Base-by-base conservation (phyloP, 371 early-diverging fungal genomes). In the Mucor circinelloides region DNA sequence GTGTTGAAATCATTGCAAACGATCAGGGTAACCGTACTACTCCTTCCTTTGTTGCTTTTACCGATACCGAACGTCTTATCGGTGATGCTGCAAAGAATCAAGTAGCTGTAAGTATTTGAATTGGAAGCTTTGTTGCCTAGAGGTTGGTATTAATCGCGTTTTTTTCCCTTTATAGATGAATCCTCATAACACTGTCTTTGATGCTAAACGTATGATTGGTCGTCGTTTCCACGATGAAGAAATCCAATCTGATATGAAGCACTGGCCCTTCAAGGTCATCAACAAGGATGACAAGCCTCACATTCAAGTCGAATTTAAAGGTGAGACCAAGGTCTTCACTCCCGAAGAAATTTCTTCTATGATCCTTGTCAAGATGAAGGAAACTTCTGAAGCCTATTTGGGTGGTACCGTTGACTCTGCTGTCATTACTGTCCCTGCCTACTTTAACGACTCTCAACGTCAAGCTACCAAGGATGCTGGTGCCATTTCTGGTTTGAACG, bases 391-490 rank as follows among this genome's bases (percentile, higher is more conserved):
- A 79, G 88, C 89, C 23, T 93, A 88, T 79, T 80, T 97, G 64
- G 91, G 91, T 66, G 90, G 85, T 75, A 76, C 84, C 44, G 91
- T 96, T 56, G 86, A 86, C 69, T 90, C 94, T 76, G 96, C 97
- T 60, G 98, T 95, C 46, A 76, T 90, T 68, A 90, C 90, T 12
- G 90, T 90, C 44, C 90, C 90, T 55, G 90, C 90, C 50, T 90
- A 90, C 83, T 90, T 90, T 71, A 89, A 89, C 74, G 97, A 97
- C 76, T 90, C 93, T 40, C 99, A 99, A 85, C 92, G 98, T 78
- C 96, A 97, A 78, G 98, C 97, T 34, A 97, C 97, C 73, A 97
- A 98, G 88, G 94, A 95, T 78, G 97, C 99, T 58, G 98, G 96
- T 68, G 81, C 87, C 61, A 94, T 97, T 78, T 91, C 98, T 59